Conservation (phyloP, 2,329 filamentous ascomycete species). For the Botrytis byssoidea region DNA sequence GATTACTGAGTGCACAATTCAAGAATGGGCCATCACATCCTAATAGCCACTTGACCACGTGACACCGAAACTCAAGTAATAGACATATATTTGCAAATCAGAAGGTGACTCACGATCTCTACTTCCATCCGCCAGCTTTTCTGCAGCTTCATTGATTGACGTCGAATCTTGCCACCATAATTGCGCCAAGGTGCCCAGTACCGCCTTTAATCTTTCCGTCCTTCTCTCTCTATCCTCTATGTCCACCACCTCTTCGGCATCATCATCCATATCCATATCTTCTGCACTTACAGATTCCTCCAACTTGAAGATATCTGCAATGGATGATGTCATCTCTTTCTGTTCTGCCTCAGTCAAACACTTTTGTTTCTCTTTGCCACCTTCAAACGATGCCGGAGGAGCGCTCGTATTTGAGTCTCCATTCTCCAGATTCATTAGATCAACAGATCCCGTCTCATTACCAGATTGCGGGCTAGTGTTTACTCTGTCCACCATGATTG, state of each 20-base stretch:
- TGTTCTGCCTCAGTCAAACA: conserved; percentile 23
- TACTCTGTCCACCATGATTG: conserved; percentile 2
- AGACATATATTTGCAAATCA: background rate
- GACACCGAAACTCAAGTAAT: background rate
- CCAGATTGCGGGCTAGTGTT: background rate
- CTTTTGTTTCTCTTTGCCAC: background rate
- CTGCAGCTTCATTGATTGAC: conserved; percentile 48
- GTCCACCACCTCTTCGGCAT: conserved; percentile 33
- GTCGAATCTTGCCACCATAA: conserved; percentile 44
- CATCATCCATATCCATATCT: conserved; percentile 26
- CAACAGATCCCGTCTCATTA: background rate
- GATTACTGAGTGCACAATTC: background rate
- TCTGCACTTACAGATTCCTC: conserved; percentile 23
- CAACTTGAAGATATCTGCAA: conserved; percentile 29
- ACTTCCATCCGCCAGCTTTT: conserved; percentile 55
- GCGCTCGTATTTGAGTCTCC: background rate
- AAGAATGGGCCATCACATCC: background rate
- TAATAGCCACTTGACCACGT: conserved; percentile 12
- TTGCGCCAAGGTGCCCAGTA: conserved; percentile 35
- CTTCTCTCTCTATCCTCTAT: conserved; percentile 34
- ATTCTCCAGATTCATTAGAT: background rate
- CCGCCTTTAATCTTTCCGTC: conserved; percentile 33
- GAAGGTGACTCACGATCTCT: conserved; percentile 50
- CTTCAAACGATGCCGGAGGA: background rate
- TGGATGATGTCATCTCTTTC: conserved; percentile 25